phyloP scores from a whole-genome alignment of 2,329 filamentous ascomycete genomes.

The Clarireedia monteithiana region DNA sequence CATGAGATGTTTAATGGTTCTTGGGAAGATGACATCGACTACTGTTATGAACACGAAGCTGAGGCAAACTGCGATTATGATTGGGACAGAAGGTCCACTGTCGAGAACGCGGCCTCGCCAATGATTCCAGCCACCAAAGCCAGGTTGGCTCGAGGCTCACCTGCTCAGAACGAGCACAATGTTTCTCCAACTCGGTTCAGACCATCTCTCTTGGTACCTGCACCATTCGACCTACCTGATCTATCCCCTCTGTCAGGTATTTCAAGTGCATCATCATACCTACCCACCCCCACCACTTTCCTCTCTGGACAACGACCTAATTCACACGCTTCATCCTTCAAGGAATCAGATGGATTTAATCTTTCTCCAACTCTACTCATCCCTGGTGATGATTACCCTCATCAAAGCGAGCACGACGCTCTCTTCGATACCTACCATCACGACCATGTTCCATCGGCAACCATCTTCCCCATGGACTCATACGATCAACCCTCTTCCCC shows the following conservation, averaged over 20 bases:
- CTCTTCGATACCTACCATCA: conserved; percentile 24
- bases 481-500: conserved; percentile 22
- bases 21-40: conserved; percentile 65
- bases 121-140: conserved; percentile 23
- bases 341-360: conserved; percentile 50
- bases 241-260: conserved; percentile 25
- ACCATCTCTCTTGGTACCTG: conserved; percentile 25
- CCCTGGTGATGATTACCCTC: conserved; percentile 46
- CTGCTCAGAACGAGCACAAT: conserved; percentile 16
- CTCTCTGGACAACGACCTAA: conserved; percentile 16
- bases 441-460: conserved; percentile 15
- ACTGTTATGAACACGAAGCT: conserved; percentile 61
- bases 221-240: conserved; percentile 24
- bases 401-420: conserved; percentile 38
- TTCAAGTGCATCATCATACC: conserved; percentile 18
- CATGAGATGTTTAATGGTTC: conserved; percentile 28
- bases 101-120: conserved; percentile 28
- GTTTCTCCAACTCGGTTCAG: conserved; percentile 23
- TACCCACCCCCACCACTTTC: conserved; percentile 18
- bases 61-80: conserved; percentile 61
- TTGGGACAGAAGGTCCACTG: conserved; percentile 52
- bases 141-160: conserved; percentile 5
- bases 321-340: conserved; percentile 45
- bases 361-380: conserved; percentile 57
- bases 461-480: conserved; percentile 20